Evolutionary conservation across 768 basidiomycete species (phyloP).

Genomic region (Leccinum sublutescens): DNA sequence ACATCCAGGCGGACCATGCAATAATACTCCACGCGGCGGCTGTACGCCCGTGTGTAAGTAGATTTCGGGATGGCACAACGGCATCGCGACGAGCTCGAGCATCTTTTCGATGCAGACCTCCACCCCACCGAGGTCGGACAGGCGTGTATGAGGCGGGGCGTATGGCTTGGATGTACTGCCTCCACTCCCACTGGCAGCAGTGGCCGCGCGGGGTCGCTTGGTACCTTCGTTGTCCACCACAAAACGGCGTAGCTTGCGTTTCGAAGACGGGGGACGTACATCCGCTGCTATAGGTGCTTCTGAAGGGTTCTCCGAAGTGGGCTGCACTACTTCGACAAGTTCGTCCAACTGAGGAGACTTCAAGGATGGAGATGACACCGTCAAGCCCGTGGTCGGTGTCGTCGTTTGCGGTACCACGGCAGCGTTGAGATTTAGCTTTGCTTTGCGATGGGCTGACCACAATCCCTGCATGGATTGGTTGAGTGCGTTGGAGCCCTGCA

Average conservation of each 20-base stretch:
- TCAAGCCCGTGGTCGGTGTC: background rate
- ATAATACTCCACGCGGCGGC: conserved; percentile 85
- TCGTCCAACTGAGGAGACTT: background rate
- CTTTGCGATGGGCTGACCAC: conserved; percentile 67
- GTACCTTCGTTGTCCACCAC: conserved; percentile 46
- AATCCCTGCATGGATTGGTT: conserved; percentile 79
- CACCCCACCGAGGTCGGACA: conserved; percentile 88
- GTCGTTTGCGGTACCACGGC: background rate
- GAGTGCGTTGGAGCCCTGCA: conserved; percentile 67
- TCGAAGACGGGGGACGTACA: conserved; percentile 35
- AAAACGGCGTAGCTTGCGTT: conserved; percentile 61
- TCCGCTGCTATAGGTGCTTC: conserved; percentile 3
- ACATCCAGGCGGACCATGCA: conserved; percentile 96
- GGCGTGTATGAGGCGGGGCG: conserved; percentile 67
- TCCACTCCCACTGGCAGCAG: conserved; percentile 4
- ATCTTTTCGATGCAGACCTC: conserved; percentile 86
- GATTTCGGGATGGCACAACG: conserved; percentile 91
- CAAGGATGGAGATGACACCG: background rate
- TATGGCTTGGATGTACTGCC: conserved; percentile 37
- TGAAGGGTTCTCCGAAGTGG: background rate
- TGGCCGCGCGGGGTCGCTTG: conserved; percentile 53
- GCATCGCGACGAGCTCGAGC: conserved; percentile 95
- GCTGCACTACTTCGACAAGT: background rate
- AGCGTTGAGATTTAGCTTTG: conserved; percentile 67
- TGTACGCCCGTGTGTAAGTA: conserved; percentile 92